A percentile compares a stretch with the other conserved stretches of the same genome.
Evolutionary conservation across 495 filamentous ascomycete species (phyloP).

Genomic region (Penicillium psychrofluorescens): DNA sequence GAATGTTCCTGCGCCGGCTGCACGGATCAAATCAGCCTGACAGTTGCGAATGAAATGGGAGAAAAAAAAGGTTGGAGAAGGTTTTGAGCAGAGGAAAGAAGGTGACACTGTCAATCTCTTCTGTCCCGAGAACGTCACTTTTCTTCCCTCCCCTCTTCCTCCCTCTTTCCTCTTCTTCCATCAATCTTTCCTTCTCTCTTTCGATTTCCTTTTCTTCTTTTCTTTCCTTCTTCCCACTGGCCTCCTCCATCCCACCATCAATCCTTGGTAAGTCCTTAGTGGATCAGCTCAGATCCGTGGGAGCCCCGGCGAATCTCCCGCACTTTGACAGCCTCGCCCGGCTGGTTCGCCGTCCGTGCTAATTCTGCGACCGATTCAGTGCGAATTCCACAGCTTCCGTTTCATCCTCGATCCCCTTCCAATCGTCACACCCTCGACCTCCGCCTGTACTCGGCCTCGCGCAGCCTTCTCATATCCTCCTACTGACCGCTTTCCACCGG

Average conservation of each 20-base stretch:
- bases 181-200: slow-evolving; percentile 1
- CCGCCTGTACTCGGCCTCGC: no score
- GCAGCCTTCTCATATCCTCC: no score
- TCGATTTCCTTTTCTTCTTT: slow-evolving; percentile 2
- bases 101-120: neutral
- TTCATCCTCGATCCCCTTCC: no score
- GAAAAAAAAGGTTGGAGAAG: neutral
- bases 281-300: slow-evolving; percentile 25
- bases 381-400: no score
- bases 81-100: neutral
- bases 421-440: no score
- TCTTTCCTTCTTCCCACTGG: slow-evolving; percentile 1
- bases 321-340: slow-evolving; percentile 27
- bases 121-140: slow-evolving; percentile 10
- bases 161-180: slow-evolving; percentile 3
- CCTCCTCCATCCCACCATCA: no score
- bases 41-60: slow-evolving; percentile 11
- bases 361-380: neutral
- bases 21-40: slow-evolving; percentile 5
- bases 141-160: slow-evolving; percentile 1
- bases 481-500: no score
- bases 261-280: neutral
- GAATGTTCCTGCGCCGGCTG: slow-evolving; percentile 15
- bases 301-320: slow-evolving; percentile 32
- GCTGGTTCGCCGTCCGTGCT: slow-evolving; percentile 20